Base-by-base conservation (phyloP, 2,329 filamentous ascomycete species). In the Coccinonectria pachysandricola region DNA sequence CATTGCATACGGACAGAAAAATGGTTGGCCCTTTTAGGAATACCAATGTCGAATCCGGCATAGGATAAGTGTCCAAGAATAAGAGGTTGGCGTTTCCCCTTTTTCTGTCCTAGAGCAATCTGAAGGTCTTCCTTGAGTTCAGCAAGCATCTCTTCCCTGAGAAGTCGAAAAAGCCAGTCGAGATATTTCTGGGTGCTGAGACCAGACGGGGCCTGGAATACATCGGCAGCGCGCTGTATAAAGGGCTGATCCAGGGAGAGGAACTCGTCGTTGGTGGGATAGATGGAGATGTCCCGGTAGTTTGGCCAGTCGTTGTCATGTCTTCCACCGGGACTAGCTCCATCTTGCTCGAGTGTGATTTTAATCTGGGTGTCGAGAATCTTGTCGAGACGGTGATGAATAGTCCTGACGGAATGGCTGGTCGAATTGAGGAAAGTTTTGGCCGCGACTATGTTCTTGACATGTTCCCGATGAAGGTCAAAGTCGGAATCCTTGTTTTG, bases 271-370 rank as follows among this genome's bases (percentile, higher is more conserved):
- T 64, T 48, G 0, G 79, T 85, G 0, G 80, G 81, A 24, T 71
- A 64, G 9, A 85, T 73, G 3, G 65, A 53, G 17, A 83, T 72
- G 0, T 71, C 32, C 1, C 69, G 62, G 38, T 75, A 76, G 36
- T 82, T 62, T 2, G 42, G 55, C 42, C 68, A 68, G 39, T 86
- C 80, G 28, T 87, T 87, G 48, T 86, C 76, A 36, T 87, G 79
- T 0, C 80, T 65, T 1, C 78, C 78, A 0, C 80, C 80, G 1
- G 77, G 65, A 2, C 41, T 43, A 16, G 46, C 21, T 6, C 33
- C 26, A 7, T 7, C 19, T 8, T 26, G 7, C 2, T 12, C 15
- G 9, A 15, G 7, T 13, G 20, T 17, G 1, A 26, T 20, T 1
- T 34, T 32, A 0, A 40, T 28, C 3, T 48, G 48, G 12, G 32